Percentiles rank a stretch among this genome's conserved stretches.
Evolutionary conservation across 2,329 filamentous ascomycete genomes (phyloP).

Genomic region (Colletotrichum somersetense): DNA sequence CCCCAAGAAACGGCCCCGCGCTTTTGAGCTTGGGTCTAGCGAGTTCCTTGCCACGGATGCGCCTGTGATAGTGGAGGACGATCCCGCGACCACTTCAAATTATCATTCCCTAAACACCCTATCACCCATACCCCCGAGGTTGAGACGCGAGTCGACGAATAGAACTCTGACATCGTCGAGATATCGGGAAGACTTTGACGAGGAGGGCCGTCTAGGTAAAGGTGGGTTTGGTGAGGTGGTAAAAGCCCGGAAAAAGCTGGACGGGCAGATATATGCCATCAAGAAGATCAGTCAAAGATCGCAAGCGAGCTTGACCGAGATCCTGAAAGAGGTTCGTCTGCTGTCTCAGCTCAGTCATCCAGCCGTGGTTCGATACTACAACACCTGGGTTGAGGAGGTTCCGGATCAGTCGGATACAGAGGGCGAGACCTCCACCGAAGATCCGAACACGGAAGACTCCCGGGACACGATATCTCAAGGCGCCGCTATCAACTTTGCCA

Average conservation of each 20-base stretch:
- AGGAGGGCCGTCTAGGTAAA: conserved; percentile 89
- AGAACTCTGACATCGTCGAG: conserved; percentile 72
- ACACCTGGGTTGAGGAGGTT: conserved; percentile 90
- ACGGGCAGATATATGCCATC: conserved; percentile 93
- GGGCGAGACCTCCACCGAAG: conserved; percentile 67
- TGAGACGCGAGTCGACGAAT: conserved; percentile 73
- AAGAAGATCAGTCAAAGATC: conserved; percentile 94
- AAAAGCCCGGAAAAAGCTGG: conserved; percentile 90
- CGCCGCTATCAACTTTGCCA: conserved; percentile 70
- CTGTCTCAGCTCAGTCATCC: conserved; percentile 95
- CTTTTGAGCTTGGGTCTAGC: conserved; percentile 78
- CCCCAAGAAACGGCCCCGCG: conserved; percentile 84
- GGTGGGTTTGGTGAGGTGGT: conserved; percentile 97
- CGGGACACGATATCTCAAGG: conserved; percentile 58
- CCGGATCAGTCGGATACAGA: conserved; percentile 67
- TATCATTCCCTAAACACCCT: conserved; percentile 57
- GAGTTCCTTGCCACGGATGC: conserved; percentile 77
- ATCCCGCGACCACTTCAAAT: conserved; percentile 54
- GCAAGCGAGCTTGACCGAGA: conserved; percentile 82
- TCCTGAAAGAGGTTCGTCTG: conserved; percentile 86
- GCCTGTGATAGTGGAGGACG: conserved; percentile 65
- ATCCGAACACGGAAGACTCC: conserved; percentile 51
- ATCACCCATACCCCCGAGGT: conserved; percentile 61
- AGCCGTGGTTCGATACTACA: conserved; percentile 88
- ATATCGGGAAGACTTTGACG: conserved; percentile 90